Percentiles rank a stretch among this genome's conserved stretches.
Evolutionary conservation across 176 grass and related monocot genomes (phyloP).

Genomic region (Oryza glumipatula): DNA sequence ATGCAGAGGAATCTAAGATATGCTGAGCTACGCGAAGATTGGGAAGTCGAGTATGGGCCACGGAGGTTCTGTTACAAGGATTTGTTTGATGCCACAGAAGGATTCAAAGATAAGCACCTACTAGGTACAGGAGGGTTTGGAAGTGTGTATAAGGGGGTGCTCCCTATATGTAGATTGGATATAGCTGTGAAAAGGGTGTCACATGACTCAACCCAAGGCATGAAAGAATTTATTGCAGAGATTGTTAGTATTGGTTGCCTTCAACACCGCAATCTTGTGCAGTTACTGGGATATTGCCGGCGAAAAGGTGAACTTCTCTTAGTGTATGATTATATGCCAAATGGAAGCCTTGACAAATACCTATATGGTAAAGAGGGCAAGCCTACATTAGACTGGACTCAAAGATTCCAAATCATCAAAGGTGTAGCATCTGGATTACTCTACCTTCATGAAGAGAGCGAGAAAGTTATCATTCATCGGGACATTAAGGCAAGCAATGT

Average conservation of each 20-base stretch:
- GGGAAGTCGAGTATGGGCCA: conserved; percentile 38
- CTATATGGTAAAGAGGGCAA: background rate
- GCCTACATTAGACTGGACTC: conserved; percentile 14
- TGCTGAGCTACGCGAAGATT: conserved; percentile 19
- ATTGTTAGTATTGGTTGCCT: conserved; percentile 32
- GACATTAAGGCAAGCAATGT: conserved; percentile 55
- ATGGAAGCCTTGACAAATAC: conserved; percentile 27
- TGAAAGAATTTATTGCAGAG: conserved; percentile 41
- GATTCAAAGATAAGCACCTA: conserved; percentile 9
- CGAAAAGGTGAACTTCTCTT: conserved; percentile 36
- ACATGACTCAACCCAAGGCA: conserved; percentile 36
- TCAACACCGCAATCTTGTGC: conserved; percentile 37
- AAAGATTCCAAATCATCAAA: conserved; percentile 35
- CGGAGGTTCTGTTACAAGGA: conserved; percentile 38
- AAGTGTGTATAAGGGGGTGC: no score
- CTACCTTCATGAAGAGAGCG: conserved; percentile 50
- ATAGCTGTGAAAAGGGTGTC: conserved; percentile 40
- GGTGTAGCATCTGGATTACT: conserved; percentile 22
- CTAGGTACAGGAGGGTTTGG: conserved; percentile 27
- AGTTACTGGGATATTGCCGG: conserved; percentile 29
- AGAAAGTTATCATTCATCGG: conserved; percentile 47
- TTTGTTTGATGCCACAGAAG: conserved; percentile 26
- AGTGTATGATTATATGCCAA: conserved; percentile 24
- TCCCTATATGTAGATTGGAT: no score
- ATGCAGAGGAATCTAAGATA: background rate